These are phyloP conservation scores for Microdochium paspali DNA, from an alignment of 2,329 filamentous ascomycete species.

Conservation along the genomic window DNA sequence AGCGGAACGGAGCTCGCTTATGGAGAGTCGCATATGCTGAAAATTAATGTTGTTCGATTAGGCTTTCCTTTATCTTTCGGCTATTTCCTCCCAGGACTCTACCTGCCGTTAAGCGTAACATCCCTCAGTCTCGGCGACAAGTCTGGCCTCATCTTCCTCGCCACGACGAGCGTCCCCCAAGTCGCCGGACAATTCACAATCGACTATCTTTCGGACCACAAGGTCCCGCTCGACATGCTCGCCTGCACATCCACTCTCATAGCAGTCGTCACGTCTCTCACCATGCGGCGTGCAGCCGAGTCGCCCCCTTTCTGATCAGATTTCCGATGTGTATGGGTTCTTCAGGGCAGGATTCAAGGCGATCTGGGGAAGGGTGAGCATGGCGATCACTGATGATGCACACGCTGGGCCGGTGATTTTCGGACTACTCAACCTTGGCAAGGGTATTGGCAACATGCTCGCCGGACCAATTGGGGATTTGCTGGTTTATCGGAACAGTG, in stretches of 20 bases:
- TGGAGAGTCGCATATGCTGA: too few relatives aligned
- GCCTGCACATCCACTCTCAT: slow-evolving; percentile 31
- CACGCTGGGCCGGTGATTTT: slow-evolving; percentile 7
- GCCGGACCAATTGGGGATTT: slow-evolving; percentile 7
- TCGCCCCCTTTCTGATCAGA: slow-evolving; percentile 30
- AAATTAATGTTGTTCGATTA: slow-evolving; percentile 1
- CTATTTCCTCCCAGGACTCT: slow-evolving; percentile 43
- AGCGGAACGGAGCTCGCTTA: too few relatives aligned
- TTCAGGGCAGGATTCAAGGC: slow-evolving; percentile 42
- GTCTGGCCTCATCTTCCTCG: slow-evolving; percentile 33
- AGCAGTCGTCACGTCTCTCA: slow-evolving; percentile 34
- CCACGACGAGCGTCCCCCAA: slow-evolving; percentile 37
- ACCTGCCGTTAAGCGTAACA: slow-evolving; percentile 35
- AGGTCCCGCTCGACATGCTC: slow-evolving; percentile 25
- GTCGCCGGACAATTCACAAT: slow-evolving; percentile 39
- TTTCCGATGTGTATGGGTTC: slow-evolving; percentile 46
- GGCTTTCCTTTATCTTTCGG: slow-evolving; percentile 27
- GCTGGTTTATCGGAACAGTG: slow-evolving; percentile 4
- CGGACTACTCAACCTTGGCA: slow-evolving; percentile 7
- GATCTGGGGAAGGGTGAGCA: slow-evolving; percentile 29
- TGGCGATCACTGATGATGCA: slow-evolving; percentile 4
- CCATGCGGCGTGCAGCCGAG: slow-evolving; percentile 41
- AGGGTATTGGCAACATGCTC: slow-evolving; percentile 9
- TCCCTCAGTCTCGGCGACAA: slow-evolving; percentile 24
- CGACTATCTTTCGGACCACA: slow-evolving; percentile 38